These are phyloP conservation scores for Kockovaella imperatae DNA, from an alignment of 768 basidiomycete species.

Conservation along the genomic window DNA sequence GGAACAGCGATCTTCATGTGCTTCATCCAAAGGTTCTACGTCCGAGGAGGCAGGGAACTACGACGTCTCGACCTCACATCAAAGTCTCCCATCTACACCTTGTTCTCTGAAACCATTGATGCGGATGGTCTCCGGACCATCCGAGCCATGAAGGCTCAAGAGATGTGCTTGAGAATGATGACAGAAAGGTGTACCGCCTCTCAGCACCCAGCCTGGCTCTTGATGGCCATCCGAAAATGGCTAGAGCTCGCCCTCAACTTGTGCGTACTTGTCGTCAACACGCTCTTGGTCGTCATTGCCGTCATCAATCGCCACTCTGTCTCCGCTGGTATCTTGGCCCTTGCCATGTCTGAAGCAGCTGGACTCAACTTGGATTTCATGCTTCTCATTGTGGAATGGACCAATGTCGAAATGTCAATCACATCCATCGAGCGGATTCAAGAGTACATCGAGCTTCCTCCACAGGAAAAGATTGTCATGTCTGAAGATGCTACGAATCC, in stretches of 20 bases:
- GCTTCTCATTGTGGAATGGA: slow-evolving; percentile 8
- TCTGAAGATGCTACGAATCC: not conserved
- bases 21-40: slow-evolving; percentile 15
- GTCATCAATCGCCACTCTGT: slow-evolving; percentile 5
- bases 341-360: slow-evolving; percentile 8
- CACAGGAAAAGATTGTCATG: slow-evolving; percentile 4
- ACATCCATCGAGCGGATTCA: slow-evolving; percentile 24
- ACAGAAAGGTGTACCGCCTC: slow-evolving; percentile 10
- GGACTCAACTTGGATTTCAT: not conserved
- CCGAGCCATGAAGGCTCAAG: slow-evolving; percentile 15
- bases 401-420: slow-evolving; percentile 19
- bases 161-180: slow-evolving; percentile 1
- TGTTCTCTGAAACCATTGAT: slow-evolving; percentile 18
- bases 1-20: slow-evolving; percentile 2
- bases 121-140: slow-evolving; percentile 11
- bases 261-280: slow-evolving; percentile 8
- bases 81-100: slow-evolving; percentile 12
- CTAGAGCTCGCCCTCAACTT: slow-evolving; percentile 13
- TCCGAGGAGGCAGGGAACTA: slow-evolving; percentile 12
- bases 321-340: slow-evolving; percentile 13
- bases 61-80: slow-evolving; percentile 13
- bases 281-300: slow-evolving; percentile 12
- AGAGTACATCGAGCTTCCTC: slow-evolving; percentile 20
- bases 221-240: slow-evolving; percentile 15
- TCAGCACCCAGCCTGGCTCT: slow-evolving; percentile 14